Conservation (phyloP, 352 stramenopile species). For the Halophytophthora batemanensis region DNA sequence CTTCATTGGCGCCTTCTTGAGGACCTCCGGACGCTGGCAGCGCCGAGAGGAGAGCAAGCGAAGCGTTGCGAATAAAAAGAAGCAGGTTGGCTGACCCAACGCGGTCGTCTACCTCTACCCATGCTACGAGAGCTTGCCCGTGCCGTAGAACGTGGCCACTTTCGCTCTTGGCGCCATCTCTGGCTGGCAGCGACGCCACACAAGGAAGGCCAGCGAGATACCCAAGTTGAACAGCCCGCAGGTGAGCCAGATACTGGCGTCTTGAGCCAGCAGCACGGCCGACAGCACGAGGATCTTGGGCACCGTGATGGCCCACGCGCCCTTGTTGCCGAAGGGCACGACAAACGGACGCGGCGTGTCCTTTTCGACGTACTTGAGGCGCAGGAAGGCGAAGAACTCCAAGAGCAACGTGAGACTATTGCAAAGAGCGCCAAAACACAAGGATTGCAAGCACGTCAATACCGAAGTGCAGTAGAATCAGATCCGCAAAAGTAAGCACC, state of each 20-base stretch:
- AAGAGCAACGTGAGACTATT: conserved; percentile 68
- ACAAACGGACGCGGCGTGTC: conserved; percentile 67
- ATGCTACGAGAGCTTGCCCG: conserved; percentile 31
- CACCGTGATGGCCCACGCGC: conserved; percentile 75
- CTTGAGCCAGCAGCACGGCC: conserved; percentile 69
- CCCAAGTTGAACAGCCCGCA: conserved; percentile 67
- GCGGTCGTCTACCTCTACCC: no score
- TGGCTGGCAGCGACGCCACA: conserved; percentile 66
- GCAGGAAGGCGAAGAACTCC: conserved; percentile 83
- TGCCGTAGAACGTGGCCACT: conserved; percentile 29
- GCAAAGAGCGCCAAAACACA: no score
- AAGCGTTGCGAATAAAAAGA: no score
- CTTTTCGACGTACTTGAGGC: conserved; percentile 81
- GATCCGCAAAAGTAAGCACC: not conserved
- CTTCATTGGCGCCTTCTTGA: no score
- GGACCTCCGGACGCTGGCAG: no score
- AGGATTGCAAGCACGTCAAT: no score
- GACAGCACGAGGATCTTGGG: conserved; percentile 81
- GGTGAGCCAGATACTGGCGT: conserved; percentile 61
- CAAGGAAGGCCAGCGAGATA: conserved; percentile 50
- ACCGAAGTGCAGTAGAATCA: not conserved
- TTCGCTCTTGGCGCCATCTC: not conserved
- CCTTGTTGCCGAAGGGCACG: conserved; percentile 64
- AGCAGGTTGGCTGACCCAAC: no score
- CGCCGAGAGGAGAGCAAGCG: no score